phyloP scores from a whole-genome alignment of 208 protist genomes.

The Trypanosoma brucei region DNA sequence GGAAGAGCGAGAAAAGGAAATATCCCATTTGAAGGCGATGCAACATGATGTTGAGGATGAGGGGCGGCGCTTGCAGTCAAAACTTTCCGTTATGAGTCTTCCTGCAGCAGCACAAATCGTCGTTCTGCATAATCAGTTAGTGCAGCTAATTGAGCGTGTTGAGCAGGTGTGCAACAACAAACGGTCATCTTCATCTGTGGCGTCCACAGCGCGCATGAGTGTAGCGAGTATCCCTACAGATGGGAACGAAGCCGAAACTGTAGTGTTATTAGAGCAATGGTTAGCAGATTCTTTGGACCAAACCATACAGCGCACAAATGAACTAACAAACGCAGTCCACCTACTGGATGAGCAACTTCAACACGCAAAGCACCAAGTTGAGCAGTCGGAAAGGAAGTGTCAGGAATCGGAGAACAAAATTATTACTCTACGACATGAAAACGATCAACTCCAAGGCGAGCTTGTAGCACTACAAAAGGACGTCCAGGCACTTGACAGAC shows the following conservation, averaged over 20 bases:
- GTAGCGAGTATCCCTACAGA: background rate
- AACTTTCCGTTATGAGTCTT: constrained; percentile 11
- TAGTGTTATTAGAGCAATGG: constrained; percentile 13
- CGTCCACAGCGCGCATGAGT: constrained; percentile 7
- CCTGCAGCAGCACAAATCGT: constrained; percentile 8
- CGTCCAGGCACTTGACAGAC: constrained; percentile 18
- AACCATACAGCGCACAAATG: constrained; percentile 2
- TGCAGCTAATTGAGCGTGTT: constrained; percentile 3
- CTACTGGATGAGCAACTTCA: constrained; percentile 10
- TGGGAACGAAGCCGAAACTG: background rate
- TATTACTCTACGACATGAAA: constrained; percentile 6
- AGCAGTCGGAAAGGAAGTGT: background rate
- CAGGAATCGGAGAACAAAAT: background rate
- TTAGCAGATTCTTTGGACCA: constrained; percentile 14
- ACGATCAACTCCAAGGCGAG: constrained; percentile 10
- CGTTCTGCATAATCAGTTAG: constrained; percentile 15
- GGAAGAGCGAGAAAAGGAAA: constrained; percentile 14
- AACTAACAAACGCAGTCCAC: constrained; percentile 8
- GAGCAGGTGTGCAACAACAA: constrained; percentile 1
- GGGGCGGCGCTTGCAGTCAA: constrained; percentile 9
- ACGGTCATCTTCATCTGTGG: background rate
- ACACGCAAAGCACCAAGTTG: background rate
- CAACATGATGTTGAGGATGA: constrained; percentile 3
- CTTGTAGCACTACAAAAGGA: constrained; percentile 19
- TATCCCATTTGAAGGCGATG: constrained; percentile 7